Conservation (phyloP, 2,329 filamentous ascomycete genomes). For the Fonsecaea erecta region DNA sequence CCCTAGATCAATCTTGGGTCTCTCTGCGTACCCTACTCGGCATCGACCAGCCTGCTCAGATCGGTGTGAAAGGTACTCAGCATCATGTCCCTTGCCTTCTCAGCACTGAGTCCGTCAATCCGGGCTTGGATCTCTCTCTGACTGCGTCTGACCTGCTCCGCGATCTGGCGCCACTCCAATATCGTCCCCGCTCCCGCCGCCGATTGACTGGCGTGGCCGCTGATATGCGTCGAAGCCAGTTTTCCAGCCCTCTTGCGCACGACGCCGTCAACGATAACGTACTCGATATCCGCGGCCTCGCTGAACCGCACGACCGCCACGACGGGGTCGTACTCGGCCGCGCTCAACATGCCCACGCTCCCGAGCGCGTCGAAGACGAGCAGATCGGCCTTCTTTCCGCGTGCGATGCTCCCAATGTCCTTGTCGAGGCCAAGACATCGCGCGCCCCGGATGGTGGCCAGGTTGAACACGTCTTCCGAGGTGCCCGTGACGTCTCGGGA, state of each 20-base stretch:
- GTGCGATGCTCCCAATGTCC: constrained; percentile 52
- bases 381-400: constrained; percentile 56
- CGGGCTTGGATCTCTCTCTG: constrained; percentile 32
- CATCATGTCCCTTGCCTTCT: constrained; percentile 21
- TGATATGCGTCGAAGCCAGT: constrained; percentile 16
- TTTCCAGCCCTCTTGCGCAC: constrained; percentile 45
- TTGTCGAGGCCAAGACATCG: constrained; percentile 49
- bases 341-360: constrained; percentile 50
- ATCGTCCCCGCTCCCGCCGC: neutral
- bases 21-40: neutral
- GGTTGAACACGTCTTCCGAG: constrained; percentile 54
- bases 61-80: constrained; percentile 24
- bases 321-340: constrained; percentile 49
- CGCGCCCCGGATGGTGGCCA: constrained; percentile 56
- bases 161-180: constrained; percentile 22
- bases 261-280: constrained; percentile 51
- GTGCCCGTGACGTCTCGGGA: constrained; percentile 39
- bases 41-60: constrained; percentile 25
- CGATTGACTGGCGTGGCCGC: neutral
- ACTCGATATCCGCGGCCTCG: constrained; percentile 48
- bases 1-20: neutral
- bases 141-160: constrained; percentile 21
- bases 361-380: constrained; percentile 51
- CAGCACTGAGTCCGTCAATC: constrained; percentile 23
- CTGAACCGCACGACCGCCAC: constrained; percentile 52